Percentiles rank a stretch among this genome's conserved stretches.
These are phyloP conservation scores for Cyberlindnera veronae DNA, from an alignment of 805 yeast genomes.

Conservation along the genomic window DNA sequence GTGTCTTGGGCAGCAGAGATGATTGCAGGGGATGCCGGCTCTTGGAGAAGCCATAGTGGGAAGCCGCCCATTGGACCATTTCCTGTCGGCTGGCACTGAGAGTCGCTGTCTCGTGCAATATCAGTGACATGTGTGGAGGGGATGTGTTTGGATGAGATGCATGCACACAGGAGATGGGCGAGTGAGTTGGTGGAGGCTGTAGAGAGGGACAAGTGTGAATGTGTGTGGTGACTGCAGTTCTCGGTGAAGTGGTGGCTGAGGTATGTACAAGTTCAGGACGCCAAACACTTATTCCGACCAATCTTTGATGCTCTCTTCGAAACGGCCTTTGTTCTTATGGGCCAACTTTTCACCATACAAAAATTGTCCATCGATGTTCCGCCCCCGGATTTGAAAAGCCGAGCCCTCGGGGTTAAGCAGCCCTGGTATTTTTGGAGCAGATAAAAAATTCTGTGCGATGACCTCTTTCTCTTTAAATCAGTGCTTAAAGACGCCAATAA, in stretches of 20 bases:
- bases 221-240: too few relatives aligned
- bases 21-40: conserved; percentile 6
- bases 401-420: background rate
- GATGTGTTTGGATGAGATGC: too few relatives aligned
- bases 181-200: too few relatives aligned
- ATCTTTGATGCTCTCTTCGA: too few relatives aligned
- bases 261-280: too few relatives aligned
- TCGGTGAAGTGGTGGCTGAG: too few relatives aligned
- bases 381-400: background rate
- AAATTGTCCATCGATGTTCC: too few relatives aligned
- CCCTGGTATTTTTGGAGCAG: background rate
- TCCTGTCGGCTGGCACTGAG: conserved; percentile 4
- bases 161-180: too few relatives aligned
- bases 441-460: background rate
- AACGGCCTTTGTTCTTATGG: too few relatives aligned
- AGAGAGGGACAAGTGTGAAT: too few relatives aligned
- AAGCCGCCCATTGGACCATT: conserved; percentile 11
- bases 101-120: conserved; percentile 1
- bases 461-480: background rate
- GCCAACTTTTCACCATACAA: conserved; percentile 3
- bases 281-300: too few relatives aligned
- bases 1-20: conserved; percentile 4
- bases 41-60: conserved; percentile 1
- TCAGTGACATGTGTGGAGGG: conserved; percentile 6
- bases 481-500: too few relatives aligned